Base-by-base conservation (phyloP, 139 green algal species). In the Raphidocelis subcapitata region DNA sequence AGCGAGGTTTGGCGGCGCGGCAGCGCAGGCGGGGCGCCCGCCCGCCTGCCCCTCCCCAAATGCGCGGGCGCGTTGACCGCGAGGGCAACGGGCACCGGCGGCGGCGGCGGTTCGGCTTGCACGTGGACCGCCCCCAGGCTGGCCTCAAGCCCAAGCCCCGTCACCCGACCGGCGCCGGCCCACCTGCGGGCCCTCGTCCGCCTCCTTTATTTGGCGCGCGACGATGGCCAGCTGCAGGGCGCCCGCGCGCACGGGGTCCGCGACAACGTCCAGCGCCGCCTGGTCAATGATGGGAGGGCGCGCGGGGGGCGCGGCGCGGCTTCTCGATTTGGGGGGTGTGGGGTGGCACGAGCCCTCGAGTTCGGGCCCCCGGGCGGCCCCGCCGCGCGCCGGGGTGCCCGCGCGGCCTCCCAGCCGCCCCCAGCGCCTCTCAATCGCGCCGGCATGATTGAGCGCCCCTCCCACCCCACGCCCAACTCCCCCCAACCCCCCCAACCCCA, bases 221-320 rank as follows among this genome's bases (percentile, higher is more conserved):
- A 64, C 28, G 28, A 86, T 33, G 14, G 32, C 72, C 72, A 82
- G 67, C 74, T 87, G 74, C 74, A 87, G 67, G 18, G 74, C 76
- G 2, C 54, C 54, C 0, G 73, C 61, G 14, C 29, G 54, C 31
- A 69, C 62, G 1, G 76, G 65, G 28, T 72, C 67, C 3, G 28
- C 26, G 60, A 88, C 56, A 26, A 75, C 37, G 33, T 85, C 76
- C 55, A 88, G 73, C 5, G 82, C 82, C 21, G 64, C 67, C 63
- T 83, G 29, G 33, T 21, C 26, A 24, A n/a, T n/a, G n/a, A n/a
- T n/a, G n/a, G n/a, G n/a, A n/a, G n/a, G n/a, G n/a, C n/a, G n/a
- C n/a, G n/a, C n/a, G n/a, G n/a, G n/a, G n/a, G n/a, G n/a, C n/a
- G n/a, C n/a, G n/a, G n/a, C n/a, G n/a, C n/a, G n/a, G n/a, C n/a